A percentile compares a stretch with the other conserved stretches of the same genome.
These are phyloP conservation scores for Ophiostoma tasmaniense DNA, from an alignment of 2,329 filamentous ascomycete species.

Conservation along the genomic window DNA sequence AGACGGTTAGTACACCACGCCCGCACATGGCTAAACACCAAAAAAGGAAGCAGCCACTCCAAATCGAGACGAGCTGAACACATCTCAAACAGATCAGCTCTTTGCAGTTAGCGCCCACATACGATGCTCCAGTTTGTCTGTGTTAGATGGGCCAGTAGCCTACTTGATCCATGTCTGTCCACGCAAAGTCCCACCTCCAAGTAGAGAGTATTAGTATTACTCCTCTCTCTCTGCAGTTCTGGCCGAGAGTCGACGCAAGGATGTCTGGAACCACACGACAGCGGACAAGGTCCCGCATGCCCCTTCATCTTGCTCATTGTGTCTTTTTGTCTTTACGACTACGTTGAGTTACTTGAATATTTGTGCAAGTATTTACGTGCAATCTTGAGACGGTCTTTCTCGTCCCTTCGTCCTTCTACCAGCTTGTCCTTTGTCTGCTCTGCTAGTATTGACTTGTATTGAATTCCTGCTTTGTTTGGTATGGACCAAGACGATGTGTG, in stretches of 20 bases:
- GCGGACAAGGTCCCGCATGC: constrained; percentile 1
- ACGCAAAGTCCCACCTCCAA: too few relatives aligned
- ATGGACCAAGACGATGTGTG: not conserved
- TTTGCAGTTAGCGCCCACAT: not conserved
- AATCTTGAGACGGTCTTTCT: not conserved
- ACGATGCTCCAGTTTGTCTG: not conserved
- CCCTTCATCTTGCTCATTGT: not conserved
- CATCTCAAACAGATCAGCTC: not conserved
- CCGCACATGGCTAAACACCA: not conserved
- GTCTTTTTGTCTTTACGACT: not conserved
- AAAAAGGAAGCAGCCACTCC: not conserved
- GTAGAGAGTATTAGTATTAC: too few relatives aligned
- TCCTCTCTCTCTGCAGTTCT: too few relatives aligned
- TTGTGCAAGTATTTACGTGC: not conserved
- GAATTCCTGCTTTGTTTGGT: not conserved
- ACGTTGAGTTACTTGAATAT: not conserved
- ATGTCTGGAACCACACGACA: not conserved
- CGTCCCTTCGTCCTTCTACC: not conserved
- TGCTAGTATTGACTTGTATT: not conserved
- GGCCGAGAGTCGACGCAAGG: not conserved
- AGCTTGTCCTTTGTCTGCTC: not conserved
- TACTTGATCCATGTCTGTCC: too few relatives aligned
- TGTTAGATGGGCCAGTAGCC: not conserved
- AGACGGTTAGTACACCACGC: not conserved
- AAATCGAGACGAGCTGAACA: constrained; percentile 4